phyloP scores from a whole-genome alignment of 2,329 filamentous ascomycete genomes.

The Phialophora tarda region DNA sequence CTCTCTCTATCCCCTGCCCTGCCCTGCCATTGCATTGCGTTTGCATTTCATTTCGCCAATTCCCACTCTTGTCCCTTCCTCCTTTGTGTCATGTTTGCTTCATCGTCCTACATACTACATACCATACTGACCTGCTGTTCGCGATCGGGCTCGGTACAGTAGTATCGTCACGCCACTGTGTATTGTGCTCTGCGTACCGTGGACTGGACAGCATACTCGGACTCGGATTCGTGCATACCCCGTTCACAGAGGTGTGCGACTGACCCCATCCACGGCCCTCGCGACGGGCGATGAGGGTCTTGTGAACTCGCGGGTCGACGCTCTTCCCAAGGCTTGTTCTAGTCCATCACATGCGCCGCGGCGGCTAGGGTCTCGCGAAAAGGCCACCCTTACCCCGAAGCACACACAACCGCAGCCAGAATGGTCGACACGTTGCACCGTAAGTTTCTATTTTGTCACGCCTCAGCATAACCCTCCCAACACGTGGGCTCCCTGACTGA shows the following conservation, averaged over 20 bases:
- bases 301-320: not conserved
- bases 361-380: not conserved
- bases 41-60: not conserved
- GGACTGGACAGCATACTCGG: not conserved
- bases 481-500: conserved; percentile 1
- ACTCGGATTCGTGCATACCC: too few relatives aligned
- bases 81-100: not conserved
- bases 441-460: conserved; percentile 21
- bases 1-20: not conserved
- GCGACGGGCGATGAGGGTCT: not conserved
- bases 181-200: too few relatives aligned
- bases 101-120: not conserved
- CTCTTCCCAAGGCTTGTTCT: not conserved
- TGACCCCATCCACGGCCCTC: not conserved
- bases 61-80: not conserved
- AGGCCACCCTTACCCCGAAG: too few relatives aligned
- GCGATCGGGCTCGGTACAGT: not conserved
- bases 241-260: not conserved
- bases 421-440: conserved; percentile 37
- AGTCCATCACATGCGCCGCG: not conserved
- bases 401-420: conserved; percentile 3
- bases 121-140: not conserved
- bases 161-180: not conserved
- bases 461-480: too few relatives aligned
- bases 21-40: not conserved